Evolutionary conservation across 257 asterid species (phyloP).

Genomic region (Anisodus tanguticus): DNA sequence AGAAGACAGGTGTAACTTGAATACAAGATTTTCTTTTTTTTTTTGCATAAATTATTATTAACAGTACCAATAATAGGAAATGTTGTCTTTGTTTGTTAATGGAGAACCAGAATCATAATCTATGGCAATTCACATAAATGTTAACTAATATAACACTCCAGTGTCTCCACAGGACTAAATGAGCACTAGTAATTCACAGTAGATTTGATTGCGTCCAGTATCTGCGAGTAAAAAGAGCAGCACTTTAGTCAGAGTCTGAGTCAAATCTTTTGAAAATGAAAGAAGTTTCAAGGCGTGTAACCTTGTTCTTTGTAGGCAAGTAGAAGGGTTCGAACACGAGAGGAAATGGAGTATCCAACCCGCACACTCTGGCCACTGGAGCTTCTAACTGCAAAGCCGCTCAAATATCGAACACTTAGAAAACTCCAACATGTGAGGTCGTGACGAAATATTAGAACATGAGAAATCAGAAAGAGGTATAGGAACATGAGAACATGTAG

Average conservation of each 20-base stretch:
- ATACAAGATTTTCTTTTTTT: background rate
- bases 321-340: constrained; percentile 93
- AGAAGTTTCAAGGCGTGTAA: constrained; percentile 24
- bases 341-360: constrained; percentile 93
- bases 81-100: background rate
- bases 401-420: background rate
- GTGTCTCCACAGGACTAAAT: background rate
- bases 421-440: background rate
- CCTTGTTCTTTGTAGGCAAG: constrained; percentile 94
- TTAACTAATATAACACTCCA: background rate
- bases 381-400: constrained; percentile 75
- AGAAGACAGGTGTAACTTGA: background rate
- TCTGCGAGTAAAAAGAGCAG: constrained; percentile 47
- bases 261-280: background rate
- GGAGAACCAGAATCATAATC: background rate
- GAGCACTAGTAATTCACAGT: constrained; percentile 62
- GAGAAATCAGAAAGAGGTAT: background rate
- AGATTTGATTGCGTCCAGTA: constrained; percentile 87
- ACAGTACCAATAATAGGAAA: background rate
- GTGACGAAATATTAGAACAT: background rate
- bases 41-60: background rate
- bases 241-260: background rate
- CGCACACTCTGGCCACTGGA: constrained; percentile 91
- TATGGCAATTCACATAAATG: background rate
- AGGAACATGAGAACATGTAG: background rate